Conservation (phyloP, 1,139 yeast species). For the Hanseniaspora uvarum region DNA sequence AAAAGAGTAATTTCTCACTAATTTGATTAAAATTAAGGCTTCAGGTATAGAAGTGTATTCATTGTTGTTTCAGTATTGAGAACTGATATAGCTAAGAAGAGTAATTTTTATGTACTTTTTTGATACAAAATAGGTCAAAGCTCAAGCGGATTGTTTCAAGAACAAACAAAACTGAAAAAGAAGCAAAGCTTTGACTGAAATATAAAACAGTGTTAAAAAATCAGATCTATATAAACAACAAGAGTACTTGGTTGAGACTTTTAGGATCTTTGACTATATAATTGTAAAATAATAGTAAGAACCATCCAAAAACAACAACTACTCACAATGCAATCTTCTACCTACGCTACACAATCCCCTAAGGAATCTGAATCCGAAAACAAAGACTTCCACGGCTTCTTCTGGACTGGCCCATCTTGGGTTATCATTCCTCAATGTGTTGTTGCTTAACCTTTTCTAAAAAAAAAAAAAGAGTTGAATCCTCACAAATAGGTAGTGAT, state of each 20-base stretch:
- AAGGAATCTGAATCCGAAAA: slow-evolving; percentile 17
- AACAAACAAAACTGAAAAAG: not conserved
- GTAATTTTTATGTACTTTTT: not conserved
- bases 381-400: slow-evolving; percentile 17
- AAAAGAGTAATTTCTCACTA: not conserved
- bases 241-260: not conserved
- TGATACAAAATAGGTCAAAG: too few relatives aligned
- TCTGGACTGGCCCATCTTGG: slow-evolving; percentile 17
- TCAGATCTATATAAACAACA: not conserved
- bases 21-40: not conserved
- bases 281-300: not conserved
- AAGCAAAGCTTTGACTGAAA: not conserved
- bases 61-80: not conserved
- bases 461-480: not conserved
- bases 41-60: too few relatives aligned
- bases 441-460: slow-evolving; percentile 10
- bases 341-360: slow-evolving; percentile 16
- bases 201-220: not conserved
- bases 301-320: slow-evolving; percentile 10
- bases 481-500: not conserved
- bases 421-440: slow-evolving; percentile 18
- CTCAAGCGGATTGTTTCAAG: too few relatives aligned
- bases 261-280: not conserved
- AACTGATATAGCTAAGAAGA: not conserved
- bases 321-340: slow-evolving; percentile 15